Base-by-base conservation (phyloP, 2,329 filamentous ascomycete genomes). In the Pseudopyrenochaeta lycopersici region DNA sequence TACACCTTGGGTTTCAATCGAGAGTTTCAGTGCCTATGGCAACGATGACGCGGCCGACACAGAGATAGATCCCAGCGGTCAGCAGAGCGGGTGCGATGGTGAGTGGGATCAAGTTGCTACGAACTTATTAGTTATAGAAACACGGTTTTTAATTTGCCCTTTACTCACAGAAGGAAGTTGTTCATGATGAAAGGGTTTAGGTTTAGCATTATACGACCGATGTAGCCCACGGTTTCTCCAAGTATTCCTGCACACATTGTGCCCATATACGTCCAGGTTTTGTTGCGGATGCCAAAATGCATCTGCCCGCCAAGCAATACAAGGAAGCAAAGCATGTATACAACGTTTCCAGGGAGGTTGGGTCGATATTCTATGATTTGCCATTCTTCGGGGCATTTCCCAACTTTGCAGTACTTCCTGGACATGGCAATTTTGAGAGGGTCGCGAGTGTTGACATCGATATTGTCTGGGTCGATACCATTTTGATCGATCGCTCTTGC, bases 31-130 rank as follows among this genome's bases (percentile, higher is more conserved):
- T 50, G 18, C 84, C 83, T 44, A 84, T 80, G 33, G 78, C 75
- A 5, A 80, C 71, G 42, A 86, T 81, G 53, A 85, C 78, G 31
- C 84, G 81, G 11, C 82, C 80, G 1, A 87, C 76, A 15, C 78
- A 81, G 39, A 86, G 67, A 70, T 85, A 85, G 60, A 85, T 82
- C 50, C 77, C 78, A 2, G 80, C 84, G 3, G 80, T 82, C 49
- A 82, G 70, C 62, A 83, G 84, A 14, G 80, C 84, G 7, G 82
- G 84, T 0, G 79, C 83, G 9, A 87, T 78, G 11, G 84, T 83
- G n/a, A 85, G 71, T 43, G 77, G 79, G 49, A 84, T 79, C 36
- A 85, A 78, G 55, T 86, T 82, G 9, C 81, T 78, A 51, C 15
- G 0, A 2, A n/a, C 6, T 3, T 30, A 49, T 51, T 48, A 68